A percentile compares a stretch with the other conserved stretches of the same genome.
Conservation (phyloP, 208 protist species). For the Histomonas meleagridis region DNA sequence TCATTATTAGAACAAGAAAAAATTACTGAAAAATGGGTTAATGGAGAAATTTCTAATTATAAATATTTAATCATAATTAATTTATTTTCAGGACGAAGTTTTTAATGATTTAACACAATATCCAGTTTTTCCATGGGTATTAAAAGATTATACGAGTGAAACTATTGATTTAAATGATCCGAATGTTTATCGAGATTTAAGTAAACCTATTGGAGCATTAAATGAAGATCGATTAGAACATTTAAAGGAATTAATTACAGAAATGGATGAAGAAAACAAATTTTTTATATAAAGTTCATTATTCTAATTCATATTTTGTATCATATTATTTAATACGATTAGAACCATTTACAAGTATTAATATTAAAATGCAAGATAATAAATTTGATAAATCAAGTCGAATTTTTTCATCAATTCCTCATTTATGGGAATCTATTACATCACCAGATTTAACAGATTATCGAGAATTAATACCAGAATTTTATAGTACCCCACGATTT, state of each 20-base stretch:
- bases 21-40: not conserved
- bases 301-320: slow-evolving; percentile 42
- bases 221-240: too few species aligned
- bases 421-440: not conserved
- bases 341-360: slow-evolving; percentile 45
- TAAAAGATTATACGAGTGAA: not conserved
- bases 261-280: too few species aligned
- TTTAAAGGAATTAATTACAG: too few species aligned
- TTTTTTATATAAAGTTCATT: slow-evolving; percentile 37
- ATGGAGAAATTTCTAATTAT: not conserved
- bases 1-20: too few species aligned
- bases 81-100: not conserved
- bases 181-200: too few species aligned
- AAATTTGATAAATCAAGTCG: not conserved
- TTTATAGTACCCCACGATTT: not conserved
- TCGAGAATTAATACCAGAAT: slow-evolving; percentile 32
- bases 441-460: not conserved
- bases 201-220: too few species aligned
- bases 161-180: too few species aligned
- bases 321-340: slow-evolving; percentile 43
- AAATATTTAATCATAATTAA: not conserved
- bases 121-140: not conserved
- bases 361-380: slow-evolving; percentile 39
- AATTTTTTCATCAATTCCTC: not conserved
- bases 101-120: not conserved